Evolutionary conservation across 768 basidiomycete genomes (phyloP).

Genomic region (Daedaleopsis nitida): DNA sequence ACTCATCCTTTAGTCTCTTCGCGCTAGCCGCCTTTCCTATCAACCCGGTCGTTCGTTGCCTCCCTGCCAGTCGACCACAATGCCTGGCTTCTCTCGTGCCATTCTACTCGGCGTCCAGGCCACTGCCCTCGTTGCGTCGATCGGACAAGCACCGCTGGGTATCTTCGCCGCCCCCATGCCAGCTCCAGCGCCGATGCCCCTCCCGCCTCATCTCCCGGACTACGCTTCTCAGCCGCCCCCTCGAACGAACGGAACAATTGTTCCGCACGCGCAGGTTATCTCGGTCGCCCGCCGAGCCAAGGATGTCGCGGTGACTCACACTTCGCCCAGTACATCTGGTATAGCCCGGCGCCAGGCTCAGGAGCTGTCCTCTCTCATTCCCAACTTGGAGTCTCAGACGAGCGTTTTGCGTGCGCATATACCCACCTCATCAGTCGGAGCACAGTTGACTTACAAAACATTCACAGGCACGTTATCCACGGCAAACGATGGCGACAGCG

Average conservation of each 20-base stretch:
- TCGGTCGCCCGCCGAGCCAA: background rate
- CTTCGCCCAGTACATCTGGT: slow-evolving; percentile 1
- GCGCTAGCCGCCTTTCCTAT: slow-evolving; percentile 20
- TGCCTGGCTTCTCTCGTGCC: slow-evolving; percentile 41
- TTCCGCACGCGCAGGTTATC: background rate
- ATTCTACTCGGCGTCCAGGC: slow-evolving; percentile 44
- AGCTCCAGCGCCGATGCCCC: slow-evolving; percentile 22
- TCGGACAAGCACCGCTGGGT: slow-evolving; percentile 27
- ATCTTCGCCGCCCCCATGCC: slow-evolving; percentile 32
- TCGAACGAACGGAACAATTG: slow-evolving; percentile 7
- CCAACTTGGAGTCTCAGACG: slow-evolving; percentile 7
- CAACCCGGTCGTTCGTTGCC: slow-evolving; percentile 3
- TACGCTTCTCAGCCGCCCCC: slow-evolving; percentile 22
- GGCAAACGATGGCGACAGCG: too few relatives aligned
- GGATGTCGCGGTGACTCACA: slow-evolving; percentile 7
- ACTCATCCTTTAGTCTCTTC: slow-evolving; percentile 18
- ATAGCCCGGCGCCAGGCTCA: background rate
- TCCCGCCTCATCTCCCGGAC: slow-evolving; percentile 20
- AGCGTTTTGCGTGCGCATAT: too few relatives aligned
- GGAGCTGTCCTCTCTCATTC: background rate
- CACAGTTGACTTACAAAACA: too few relatives aligned
- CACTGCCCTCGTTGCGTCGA: slow-evolving; percentile 39
- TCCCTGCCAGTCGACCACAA: slow-evolving; percentile 20
- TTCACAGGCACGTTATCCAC: too few relatives aligned
- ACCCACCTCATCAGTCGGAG: too few relatives aligned